Evolutionary conservation across 139 green algal genomes (phyloP), one percentile per base, ranked within the genome.

Genomic region (Bryopsis sp.): DNA sequence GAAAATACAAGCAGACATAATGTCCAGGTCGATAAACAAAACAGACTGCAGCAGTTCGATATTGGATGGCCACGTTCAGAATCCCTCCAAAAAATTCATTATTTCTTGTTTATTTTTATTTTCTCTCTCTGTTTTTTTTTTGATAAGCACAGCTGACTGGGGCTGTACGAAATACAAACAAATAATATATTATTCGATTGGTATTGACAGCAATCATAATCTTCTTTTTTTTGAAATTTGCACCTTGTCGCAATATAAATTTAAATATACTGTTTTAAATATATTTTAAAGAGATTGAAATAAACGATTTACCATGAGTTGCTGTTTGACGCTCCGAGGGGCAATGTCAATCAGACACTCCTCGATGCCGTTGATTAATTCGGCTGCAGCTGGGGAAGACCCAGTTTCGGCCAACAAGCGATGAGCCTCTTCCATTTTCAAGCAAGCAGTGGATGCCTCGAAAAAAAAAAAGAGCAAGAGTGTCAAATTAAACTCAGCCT

Each of bases 381-480:
- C 33, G 2, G 78, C 76, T 3, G 85, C 82, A 31, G 89, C 54
- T 15, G 65, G 29, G 0, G 62, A 63, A 11, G 47, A 37, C 0
- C 73, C 76, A 1, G 64, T 71, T 26, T 75, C 36, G 2, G 68
- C 33, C 19, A 91, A 76, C 11, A 79, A 64, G 35, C 70, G 35
- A 38, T 85, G 57, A 3, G 86, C 85, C 37, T 86, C 84, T 61
- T 86, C 79, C 69, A 92, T 67, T 37, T 60, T 38, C 2, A 34
- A 32, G 43, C 63, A 74, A 29, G 61, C 74, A 19, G 47, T 29
- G 2, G 73, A 66, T 33, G 66, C 57, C 72, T 76, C 38, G 33
- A 33, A 46, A 47, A 5, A 31, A 32, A 62, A 38, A 8, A 54
- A 54, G 43, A 11, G 15, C 43, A 54, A 26, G 43, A 11, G 11